Conservation (phyloP, 805 yeast genomes). For the Lipomyces sp. region DNA sequence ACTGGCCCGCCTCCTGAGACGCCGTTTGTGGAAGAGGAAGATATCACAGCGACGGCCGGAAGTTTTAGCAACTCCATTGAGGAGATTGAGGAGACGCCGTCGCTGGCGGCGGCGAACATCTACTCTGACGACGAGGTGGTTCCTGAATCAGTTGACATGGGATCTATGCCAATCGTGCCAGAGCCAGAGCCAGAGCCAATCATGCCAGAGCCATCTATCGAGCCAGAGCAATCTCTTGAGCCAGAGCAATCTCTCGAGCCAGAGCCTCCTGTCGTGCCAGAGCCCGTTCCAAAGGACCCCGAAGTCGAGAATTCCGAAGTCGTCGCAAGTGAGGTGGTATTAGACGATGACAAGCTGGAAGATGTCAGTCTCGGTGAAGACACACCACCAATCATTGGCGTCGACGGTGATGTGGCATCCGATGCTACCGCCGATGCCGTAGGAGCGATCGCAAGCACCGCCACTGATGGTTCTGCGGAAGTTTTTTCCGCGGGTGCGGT, state of each 20-base stretch:
- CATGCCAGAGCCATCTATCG: too few species aligned
- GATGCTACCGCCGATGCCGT: background rate
- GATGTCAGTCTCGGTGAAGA: conserved; percentile 19
- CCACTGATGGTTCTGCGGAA: too few species aligned
- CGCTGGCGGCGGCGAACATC: too few species aligned
- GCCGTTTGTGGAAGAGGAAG: background rate
- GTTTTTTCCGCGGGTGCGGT: conserved; percentile 1
- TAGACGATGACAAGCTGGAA: conserved; percentile 16
- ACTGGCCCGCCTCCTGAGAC: background rate
- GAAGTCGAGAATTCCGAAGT: background rate
- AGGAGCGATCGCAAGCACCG: too few species aligned
- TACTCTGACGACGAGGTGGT: too few species aligned
- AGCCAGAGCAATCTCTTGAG: too few species aligned
- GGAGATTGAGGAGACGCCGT: too few species aligned
- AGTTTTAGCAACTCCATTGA: too few species aligned
- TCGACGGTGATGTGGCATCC: background rate
- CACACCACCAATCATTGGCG: background rate
- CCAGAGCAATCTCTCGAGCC: too few species aligned
- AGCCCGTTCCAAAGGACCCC: background rate
- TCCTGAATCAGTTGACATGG: too few species aligned
- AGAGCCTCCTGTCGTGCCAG: background rate
- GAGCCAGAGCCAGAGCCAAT: background rate
- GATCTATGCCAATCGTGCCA: background rate
- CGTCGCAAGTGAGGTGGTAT: conserved; percentile 17
- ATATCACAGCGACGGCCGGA: too few species aligned